phyloP scores from a whole-genome alignment of 2,329 filamentous ascomycete genomes.

The Hymenoscyphus fraxineus region DNA sequence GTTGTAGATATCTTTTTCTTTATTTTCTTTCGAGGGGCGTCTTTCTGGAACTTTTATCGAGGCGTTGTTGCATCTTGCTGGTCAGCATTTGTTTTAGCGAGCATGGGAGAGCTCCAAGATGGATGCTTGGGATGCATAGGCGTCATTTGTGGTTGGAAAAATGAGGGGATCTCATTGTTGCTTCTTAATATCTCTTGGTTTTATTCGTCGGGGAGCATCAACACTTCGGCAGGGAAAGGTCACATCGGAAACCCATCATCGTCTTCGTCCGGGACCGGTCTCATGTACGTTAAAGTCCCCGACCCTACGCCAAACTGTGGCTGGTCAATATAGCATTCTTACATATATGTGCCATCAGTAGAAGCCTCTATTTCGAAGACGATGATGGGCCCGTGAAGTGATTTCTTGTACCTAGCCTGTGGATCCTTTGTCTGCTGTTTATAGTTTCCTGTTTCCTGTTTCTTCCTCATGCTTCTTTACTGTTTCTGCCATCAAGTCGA shows the following conservation, averaged over 20 bases:
- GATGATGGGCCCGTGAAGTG: slow-evolving; percentile 59
- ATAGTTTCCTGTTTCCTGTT: slow-evolving; percentile 22
- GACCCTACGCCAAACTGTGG: slow-evolving; percentile 38
- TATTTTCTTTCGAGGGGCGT: slow-evolving; percentile 33
- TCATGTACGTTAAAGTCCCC: slow-evolving; percentile 64
- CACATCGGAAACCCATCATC: slow-evolving; percentile 63
- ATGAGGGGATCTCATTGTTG: slow-evolving; percentile 30
- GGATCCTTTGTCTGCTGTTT: slow-evolving; percentile 6
- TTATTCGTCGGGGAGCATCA: slow-evolving; percentile 22
- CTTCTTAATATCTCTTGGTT: slow-evolving; percentile 26
- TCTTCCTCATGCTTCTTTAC: neutral
- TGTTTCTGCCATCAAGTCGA: neutral
- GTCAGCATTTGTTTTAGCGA: slow-evolving; percentile 44
- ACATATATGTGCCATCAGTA: slow-evolving; percentile 39
- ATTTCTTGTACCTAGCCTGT: slow-evolving; percentile 22
- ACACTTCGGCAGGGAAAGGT: slow-evolving; percentile 27
- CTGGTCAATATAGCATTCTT: slow-evolving; percentile 49
- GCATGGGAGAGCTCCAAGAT: slow-evolving; percentile 43
- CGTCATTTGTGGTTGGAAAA: slow-evolving; percentile 32
- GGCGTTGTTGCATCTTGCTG: slow-evolving; percentile 33
- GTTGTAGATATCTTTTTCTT: slow-evolving; percentile 34
- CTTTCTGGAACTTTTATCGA: slow-evolving; percentile 28
- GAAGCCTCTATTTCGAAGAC: slow-evolving; percentile 47
- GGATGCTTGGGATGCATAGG: slow-evolving; percentile 36
- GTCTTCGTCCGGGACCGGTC: slow-evolving; percentile 56